phyloP scores from a whole-genome alignment of 352 stramenopile species.

The Globisporangium megalacanthum region DNA sequence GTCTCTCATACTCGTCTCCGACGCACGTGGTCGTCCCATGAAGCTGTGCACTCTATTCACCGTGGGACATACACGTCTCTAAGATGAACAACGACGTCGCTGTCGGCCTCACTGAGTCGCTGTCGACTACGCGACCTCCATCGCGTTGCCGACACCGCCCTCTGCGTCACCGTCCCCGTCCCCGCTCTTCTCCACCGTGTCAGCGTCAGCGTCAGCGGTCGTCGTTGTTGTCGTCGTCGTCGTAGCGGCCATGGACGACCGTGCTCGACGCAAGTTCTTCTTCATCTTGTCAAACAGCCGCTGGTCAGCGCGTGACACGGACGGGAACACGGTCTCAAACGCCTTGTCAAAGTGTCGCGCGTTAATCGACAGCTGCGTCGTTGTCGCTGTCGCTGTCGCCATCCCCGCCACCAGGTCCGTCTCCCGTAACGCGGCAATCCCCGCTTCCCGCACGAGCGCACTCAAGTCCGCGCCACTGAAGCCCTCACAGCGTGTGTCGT shows the following conservation, averaged over 20 bases:
- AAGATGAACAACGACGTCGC: background rate
- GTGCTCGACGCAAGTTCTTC: slow-evolving; percentile 77
- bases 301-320: slow-evolving; percentile 76
- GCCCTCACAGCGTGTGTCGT: slow-evolving; percentile 84
- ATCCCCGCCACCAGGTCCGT: slow-evolving; percentile 24
- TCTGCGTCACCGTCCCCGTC: background rate
- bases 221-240: slow-evolving; percentile 4
- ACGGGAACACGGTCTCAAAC: slow-evolving; percentile 81
- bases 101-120: background rate
- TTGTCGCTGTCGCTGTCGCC: slow-evolving; percentile 13
- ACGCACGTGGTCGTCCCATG: too few species aligned
- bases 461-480: slow-evolving; percentile 98
- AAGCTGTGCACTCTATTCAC: background rate
- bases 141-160: background rate
- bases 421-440: slow-evolving; percentile 90
- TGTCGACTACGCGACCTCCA: slow-evolving; percentile 1
- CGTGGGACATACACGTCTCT: background rate
- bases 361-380: slow-evolving; percentile 44
- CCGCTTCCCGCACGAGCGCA: slow-evolving; percentile 95
- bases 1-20: too few species aligned
- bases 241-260: slow-evolving; percentile 24
- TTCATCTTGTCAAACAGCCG: slow-evolving; percentile 88
- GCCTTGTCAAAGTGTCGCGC: slow-evolving; percentile 64
- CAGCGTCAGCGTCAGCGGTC: slow-evolving; percentile 1
- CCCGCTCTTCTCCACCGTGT: background rate